phyloP scores from a whole-genome alignment of 148 eudicot species.

The Vaccinium corymbosum region DNA sequence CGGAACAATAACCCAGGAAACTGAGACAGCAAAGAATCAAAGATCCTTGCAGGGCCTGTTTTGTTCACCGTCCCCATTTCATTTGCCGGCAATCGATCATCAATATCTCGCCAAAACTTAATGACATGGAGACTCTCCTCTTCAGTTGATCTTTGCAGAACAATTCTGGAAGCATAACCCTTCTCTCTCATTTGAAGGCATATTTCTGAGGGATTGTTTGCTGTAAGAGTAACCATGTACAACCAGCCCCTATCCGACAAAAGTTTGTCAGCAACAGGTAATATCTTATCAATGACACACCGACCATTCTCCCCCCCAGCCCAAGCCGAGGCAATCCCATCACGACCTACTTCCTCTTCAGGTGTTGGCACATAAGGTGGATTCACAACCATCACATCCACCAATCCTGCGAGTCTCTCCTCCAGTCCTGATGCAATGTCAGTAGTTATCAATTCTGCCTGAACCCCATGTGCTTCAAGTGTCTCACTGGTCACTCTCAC shows the following conservation, averaged over 20 bases:
- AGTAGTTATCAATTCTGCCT: conserved; percentile 70
- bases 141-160: conserved; percentile 85
- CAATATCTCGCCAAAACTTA: conserved; percentile 85
- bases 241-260: conserved; percentile 85
- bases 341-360: conserved; percentile 79
- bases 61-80: conserved; percentile 25
- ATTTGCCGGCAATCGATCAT: conserved; percentile 37
- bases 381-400: conserved; percentile 85
- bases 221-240: conserved; percentile 69
- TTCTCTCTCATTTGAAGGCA: conserved; percentile 73
- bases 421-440: conserved; percentile 74
- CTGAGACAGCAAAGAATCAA: conserved; percentile 40
- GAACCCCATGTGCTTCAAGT: conserved; percentile 68
- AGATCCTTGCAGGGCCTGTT: conserved; percentile 21
- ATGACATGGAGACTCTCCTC: conserved; percentile 85
- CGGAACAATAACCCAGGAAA: conserved; percentile 41
- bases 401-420: conserved; percentile 48
- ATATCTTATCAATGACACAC: conserved; percentile 70
- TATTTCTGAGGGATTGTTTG: conserved; percentile 68
- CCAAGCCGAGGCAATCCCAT: conserved; percentile 80
- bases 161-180: conserved; percentile 71
- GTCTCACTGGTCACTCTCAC: conserved; percentile 58
- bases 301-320: conserved; percentile 97
- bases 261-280: conserved; percentile 72
- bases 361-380: conserved; percentile 99